A percentile compares a stretch with the other conserved stretches of the same genome.
These are phyloP conservation scores for Trypanosoma scelopori DNA, from an alignment of 208 protist genomes.

Conservation along the genomic window DNA sequence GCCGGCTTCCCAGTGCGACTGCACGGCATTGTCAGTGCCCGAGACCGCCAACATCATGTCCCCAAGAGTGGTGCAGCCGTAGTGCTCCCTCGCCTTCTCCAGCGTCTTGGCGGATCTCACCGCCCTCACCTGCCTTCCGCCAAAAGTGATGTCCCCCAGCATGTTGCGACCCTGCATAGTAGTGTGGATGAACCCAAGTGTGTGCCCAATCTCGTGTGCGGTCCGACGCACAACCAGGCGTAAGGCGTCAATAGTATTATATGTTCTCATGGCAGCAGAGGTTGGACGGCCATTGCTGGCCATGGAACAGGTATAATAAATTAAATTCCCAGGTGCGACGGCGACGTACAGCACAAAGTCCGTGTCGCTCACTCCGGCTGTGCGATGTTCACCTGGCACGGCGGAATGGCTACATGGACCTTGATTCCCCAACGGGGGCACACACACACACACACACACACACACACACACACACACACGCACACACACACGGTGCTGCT, in stretches of 20 bases:
- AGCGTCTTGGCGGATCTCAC: conserved; percentile 31
- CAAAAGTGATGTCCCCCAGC: background rate
- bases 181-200: conserved; percentile 29
- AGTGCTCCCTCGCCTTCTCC: conserved; percentile 47
- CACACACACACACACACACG: background rate
- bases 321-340: conserved; percentile 27
- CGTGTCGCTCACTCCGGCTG: conserved; percentile 30
- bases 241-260: conserved; percentile 4
- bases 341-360: conserved; percentile 78
- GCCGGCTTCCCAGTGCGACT: too few relatives aligned
- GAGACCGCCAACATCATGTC: conserved; percentile 31
- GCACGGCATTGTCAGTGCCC: background rate
- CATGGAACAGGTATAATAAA: conserved; percentile 42
- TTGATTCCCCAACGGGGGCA: conserved; percentile 11
- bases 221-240: conserved; percentile 16
- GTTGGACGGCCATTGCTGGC: conserved; percentile 21
- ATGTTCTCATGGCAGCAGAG: conserved; percentile 28
- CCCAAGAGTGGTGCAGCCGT: conserved; percentile 49
- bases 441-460: background rate
- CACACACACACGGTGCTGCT: background rate
- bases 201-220: conserved; percentile 45
- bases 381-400: conserved; percentile 43
- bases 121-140: background rate
- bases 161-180: conserved; percentile 3
- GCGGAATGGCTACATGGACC: conserved; percentile 38